Percentiles rank a stretch among this genome's conserved stretches.
Evolutionary conservation across 495 filamentous ascomycete genomes (phyloP).

Genomic region (Penicillium simplicissimum): DNA sequence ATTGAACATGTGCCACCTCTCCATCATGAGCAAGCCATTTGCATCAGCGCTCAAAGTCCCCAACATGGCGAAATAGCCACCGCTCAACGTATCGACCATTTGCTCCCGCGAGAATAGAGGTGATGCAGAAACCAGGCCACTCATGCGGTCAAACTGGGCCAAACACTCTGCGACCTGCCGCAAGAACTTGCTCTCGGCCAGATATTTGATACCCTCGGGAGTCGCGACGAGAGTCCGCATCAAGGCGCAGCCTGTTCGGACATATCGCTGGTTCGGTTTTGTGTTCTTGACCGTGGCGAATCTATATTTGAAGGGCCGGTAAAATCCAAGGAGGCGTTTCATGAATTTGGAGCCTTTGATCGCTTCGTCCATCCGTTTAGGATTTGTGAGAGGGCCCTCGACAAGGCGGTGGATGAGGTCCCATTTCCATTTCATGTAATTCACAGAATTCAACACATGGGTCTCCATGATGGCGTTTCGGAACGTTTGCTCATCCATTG

Average conservation of each 20-base stretch:
- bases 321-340: slow-evolving; percentile 91
- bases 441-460: slow-evolving; percentile 78
- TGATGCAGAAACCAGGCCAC: slow-evolving; percentile 81
- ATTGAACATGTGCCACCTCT: slow-evolving; percentile 95
- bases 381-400: slow-evolving; percentile 89
- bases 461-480: slow-evolving; percentile 84
- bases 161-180: slow-evolving; percentile 93
- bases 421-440: slow-evolving; percentile 96
- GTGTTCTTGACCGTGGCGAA: slow-evolving; percentile 86
- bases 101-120: slow-evolving; percentile 86
- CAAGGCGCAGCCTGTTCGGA: slow-evolving; percentile 82
- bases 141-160: slow-evolving; percentile 88
- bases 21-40: slow-evolving; percentile 85
- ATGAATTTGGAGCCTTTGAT: slow-evolving; percentile 94
- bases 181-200: slow-evolving; percentile 88
- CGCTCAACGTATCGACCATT: slow-evolving; percentile 78
- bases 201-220: slow-evolving; percentile 77
- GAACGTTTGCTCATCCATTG: slow-evolving; percentile 87
- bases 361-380: slow-evolving; percentile 89
- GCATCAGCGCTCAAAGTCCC: slow-evolving; percentile 79
- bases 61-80: slow-evolving; percentile 92
- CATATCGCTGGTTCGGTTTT: slow-evolving; percentile 90
- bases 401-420: slow-evolving; percentile 86
- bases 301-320: slow-evolving; percentile 93
- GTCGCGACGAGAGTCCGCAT: slow-evolving; percentile 84